phyloP scores from a whole-genome alignment of 192 early-diverging fungal species.

The Coemansia sp. region DNA sequence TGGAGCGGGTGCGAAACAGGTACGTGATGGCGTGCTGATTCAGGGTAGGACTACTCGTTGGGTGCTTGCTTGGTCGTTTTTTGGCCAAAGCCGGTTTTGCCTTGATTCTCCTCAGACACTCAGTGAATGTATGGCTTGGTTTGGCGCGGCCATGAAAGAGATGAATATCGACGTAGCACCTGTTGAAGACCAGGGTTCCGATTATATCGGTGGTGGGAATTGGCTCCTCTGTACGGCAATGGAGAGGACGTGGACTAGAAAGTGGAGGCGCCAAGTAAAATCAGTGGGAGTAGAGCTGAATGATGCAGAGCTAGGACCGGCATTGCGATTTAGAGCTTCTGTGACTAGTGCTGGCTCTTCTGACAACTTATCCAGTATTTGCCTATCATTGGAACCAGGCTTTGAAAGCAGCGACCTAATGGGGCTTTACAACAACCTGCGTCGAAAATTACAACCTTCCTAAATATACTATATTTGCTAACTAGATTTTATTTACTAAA shows the following conservation, averaged over 20 bases:
- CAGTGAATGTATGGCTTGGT: slow-evolving; percentile 7
- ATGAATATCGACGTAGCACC: slow-evolving; percentile 4
- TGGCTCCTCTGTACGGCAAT: slow-evolving; percentile 11
- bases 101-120: not conserved
- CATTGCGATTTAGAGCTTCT: slow-evolving; percentile 44
- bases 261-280: slow-evolving; percentile 24
- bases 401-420: slow-evolving; percentile 18
- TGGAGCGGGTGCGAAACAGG: slow-evolving; percentile 8
- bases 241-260: slow-evolving; percentile 36
- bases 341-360: not conserved
- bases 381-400: slow-evolving; percentile 21
- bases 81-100: slow-evolving; percentile 16
- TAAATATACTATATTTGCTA: not conserved
- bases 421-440: slow-evolving; percentile 44
- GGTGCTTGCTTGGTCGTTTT: slow-evolving; percentile 52
- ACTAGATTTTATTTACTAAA: not conserved
- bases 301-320: not conserved
- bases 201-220: not conserved
- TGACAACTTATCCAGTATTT: not conserved
- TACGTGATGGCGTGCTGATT: slow-evolving; percentile 23
- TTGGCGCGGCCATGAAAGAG: not conserved
- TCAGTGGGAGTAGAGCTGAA: not conserved
- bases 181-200: not conserved
- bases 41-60: slow-evolving; percentile 39
- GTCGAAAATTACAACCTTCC: not conserved